phyloP scores from a whole-genome alignment of 352 stramenopile genomes.

The Peronosclerospora sorghi region DNA sequence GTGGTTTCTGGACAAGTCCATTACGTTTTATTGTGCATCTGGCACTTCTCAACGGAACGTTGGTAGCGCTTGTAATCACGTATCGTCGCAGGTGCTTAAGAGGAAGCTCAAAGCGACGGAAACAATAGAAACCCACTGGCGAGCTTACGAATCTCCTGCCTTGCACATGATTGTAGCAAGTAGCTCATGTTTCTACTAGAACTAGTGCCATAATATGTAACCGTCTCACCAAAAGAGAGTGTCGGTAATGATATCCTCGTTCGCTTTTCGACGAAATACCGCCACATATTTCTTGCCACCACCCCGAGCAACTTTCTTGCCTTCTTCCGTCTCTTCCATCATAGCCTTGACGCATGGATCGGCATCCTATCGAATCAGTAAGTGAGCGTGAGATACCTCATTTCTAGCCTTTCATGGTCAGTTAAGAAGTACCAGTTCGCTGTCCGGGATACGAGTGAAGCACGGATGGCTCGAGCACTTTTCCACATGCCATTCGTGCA shows the following conservation, averaged over 20 bases:
- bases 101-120: conserved; percentile 30
- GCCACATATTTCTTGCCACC: conserved; percentile 84
- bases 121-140: conserved; percentile 19
- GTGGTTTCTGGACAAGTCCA: conserved; percentile 63
- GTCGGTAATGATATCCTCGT: conserved; percentile 46
- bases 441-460: conserved; percentile 85
- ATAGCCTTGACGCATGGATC: conserved; percentile 94
- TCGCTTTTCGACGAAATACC: conserved; percentile 60
- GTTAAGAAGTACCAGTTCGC: conserved; percentile 51
- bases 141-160: no score
- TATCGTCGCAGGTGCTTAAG: conserved; percentile 25
- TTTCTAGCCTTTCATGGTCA: no score
- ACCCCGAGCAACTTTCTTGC: conserved; percentile 93
- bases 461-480: conserved; percentile 90
- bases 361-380: conserved; percentile 20
- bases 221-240: conserved; percentile 55
- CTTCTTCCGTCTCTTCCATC: conserved; percentile 95
- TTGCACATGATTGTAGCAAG: no score
- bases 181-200: no score
- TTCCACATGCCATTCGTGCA: conserved; percentile 96
- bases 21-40: conserved; percentile 51
- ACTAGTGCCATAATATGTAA: no score
- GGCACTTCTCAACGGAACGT: conserved; percentile 22
- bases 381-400: no score
- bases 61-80: conserved; percentile 26